Percentiles rank a stretch among this genome's conserved stretches.
Evolutionary conservation across 768 basidiomycete genomes (phyloP).

Genomic region (Phanerodontia chrysosporium): DNA sequence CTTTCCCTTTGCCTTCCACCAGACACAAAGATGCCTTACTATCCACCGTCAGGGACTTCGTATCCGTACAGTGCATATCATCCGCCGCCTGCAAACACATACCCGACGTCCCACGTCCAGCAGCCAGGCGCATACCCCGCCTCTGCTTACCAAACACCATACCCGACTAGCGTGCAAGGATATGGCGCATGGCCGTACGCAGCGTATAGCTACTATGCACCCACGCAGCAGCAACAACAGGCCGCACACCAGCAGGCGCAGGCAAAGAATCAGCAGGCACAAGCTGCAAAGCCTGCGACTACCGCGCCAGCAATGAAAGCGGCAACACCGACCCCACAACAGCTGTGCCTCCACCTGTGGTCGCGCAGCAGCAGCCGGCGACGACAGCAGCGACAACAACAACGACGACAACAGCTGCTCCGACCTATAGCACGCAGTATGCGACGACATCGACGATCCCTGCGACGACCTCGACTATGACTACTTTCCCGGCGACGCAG

Average conservation of each 20-base stretch:
- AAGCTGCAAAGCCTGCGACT: constrained; percentile 14
- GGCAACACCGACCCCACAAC: constrained; percentile 20
- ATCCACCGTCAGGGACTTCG: constrained; percentile 41
- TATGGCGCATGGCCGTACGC: constrained; percentile 68
- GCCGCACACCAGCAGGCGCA: constrained; percentile 10
- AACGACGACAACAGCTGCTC: constrained; percentile 24
- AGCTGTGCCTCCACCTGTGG: constrained; percentile 22
- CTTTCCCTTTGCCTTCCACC: background rate
- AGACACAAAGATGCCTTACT: constrained; percentile 26
- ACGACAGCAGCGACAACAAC: constrained; percentile 4
- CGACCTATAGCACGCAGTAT: constrained; percentile 12
- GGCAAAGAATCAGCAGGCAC: background rate
- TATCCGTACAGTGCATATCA: constrained; percentile 67
- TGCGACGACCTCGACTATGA: constrained; percentile 20
- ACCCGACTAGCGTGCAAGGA: constrained; percentile 59
- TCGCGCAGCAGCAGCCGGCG: background rate
- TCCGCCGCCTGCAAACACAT: constrained; percentile 7
- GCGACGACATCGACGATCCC: constrained; percentile 10
- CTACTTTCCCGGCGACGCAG: background rate
- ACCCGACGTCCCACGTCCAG: constrained; percentile 12
- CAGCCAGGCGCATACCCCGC: constrained; percentile 23
- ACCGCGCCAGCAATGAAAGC: constrained; percentile 13
- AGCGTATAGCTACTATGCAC: constrained; percentile 47
- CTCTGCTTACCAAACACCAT: constrained; percentile 31
- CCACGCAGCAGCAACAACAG: constrained; percentile 22